phyloP scores from a whole-genome alignment of 2,329 filamentous ascomycete species.

The Clonostachys chloroleuca region DNA sequence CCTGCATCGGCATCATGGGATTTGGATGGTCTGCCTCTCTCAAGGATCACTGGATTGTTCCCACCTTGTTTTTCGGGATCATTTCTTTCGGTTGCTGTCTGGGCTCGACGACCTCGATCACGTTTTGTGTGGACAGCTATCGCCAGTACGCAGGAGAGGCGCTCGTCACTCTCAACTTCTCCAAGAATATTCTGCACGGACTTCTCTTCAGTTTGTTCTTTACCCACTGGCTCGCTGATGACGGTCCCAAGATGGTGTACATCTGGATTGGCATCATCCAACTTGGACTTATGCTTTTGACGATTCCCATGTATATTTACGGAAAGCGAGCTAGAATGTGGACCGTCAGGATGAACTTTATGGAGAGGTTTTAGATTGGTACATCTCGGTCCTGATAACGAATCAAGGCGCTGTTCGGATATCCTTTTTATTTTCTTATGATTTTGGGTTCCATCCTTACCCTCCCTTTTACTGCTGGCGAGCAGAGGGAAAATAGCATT shows the following conservation, averaged over 20 bases:
- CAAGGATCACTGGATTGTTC: constrained; percentile 80
- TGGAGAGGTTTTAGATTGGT: constrained; percentile 62
- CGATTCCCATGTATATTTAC: constrained; percentile 91
- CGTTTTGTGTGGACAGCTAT: constrained; percentile 91
- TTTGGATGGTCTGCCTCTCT: constrained; percentile 89
- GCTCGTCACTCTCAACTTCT: constrained; percentile 89
- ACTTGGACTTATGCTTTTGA: constrained; percentile 65
- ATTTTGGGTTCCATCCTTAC: too few species aligned
- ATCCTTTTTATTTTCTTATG: too few species aligned
- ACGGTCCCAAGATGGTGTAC: constrained; percentile 76
- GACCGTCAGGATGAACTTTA: constrained; percentile 81
- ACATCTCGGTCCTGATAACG: not conserved
- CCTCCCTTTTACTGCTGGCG: too few species aligned
- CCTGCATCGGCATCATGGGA: constrained; percentile 83
- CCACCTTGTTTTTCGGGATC: constrained; percentile 88
- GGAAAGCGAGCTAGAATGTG: constrained; percentile 91
- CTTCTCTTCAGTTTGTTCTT: constrained; percentile 87
- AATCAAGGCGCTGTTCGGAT: too few species aligned
- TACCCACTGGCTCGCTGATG: constrained; percentile 71
- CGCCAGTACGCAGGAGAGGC: constrained; percentile 91
- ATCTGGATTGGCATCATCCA: constrained; percentile 84
- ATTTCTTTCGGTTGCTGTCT: constrained; percentile 90
- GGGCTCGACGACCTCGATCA: constrained; percentile 87
- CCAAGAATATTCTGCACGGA: constrained; percentile 91
- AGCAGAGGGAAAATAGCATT: too few species aligned